Percentiles rank a stretch among this genome's conserved stretches.
Evolutionary conservation across 1,139 yeast genomes (phyloP).

Genomic region (Wickerhamiella pararugosa): DNA sequence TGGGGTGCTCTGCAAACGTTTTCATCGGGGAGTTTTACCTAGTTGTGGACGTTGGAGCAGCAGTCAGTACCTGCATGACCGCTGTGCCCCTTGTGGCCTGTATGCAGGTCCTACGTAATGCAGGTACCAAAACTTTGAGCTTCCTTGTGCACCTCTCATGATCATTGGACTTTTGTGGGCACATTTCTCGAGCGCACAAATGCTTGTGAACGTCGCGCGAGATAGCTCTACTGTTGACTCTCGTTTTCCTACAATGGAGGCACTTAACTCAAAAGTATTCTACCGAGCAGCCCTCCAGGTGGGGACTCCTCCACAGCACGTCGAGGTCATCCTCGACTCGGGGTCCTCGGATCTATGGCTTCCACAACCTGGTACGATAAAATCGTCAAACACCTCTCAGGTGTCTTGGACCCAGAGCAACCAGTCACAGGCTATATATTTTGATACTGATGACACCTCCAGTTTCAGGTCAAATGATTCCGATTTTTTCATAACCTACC

Average conservation of each 20-base stretch:
- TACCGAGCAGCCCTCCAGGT: slow-evolving; percentile 27
- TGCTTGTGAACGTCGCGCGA: too few relatives aligned
- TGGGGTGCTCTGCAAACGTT: background rate
- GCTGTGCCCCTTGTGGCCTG: too few relatives aligned
- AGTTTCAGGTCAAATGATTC: slow-evolving; percentile 9
- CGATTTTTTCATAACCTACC: slow-evolving; percentile 39
- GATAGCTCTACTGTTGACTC: too few relatives aligned
- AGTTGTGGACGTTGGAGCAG: too few relatives aligned
- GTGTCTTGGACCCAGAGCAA: background rate
- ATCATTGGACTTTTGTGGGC: too few relatives aligned
- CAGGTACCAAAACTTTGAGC: too few relatives aligned
- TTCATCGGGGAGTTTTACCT: background rate
- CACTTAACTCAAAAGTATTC: slow-evolving; percentile 4
- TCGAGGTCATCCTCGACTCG: slow-evolving; percentile 29
- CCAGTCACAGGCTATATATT: background rate
- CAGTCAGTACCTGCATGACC: too few relatives aligned
- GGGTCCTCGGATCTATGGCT: slow-evolving; percentile 33
- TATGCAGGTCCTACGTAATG: too few relatives aligned
- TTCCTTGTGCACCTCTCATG: too few relatives aligned
- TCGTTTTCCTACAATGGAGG: too few relatives aligned
- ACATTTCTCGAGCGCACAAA: too few relatives aligned
- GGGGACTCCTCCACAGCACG: slow-evolving; percentile 28
- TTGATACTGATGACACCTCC: slow-evolving; percentile 7
- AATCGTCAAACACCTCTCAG: background rate
- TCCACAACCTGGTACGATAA: slow-evolving; percentile 28